Base-by-base conservation (phyloP, 1,139 yeast genomes). In the Sugiyamaella xylanicola region DNA sequence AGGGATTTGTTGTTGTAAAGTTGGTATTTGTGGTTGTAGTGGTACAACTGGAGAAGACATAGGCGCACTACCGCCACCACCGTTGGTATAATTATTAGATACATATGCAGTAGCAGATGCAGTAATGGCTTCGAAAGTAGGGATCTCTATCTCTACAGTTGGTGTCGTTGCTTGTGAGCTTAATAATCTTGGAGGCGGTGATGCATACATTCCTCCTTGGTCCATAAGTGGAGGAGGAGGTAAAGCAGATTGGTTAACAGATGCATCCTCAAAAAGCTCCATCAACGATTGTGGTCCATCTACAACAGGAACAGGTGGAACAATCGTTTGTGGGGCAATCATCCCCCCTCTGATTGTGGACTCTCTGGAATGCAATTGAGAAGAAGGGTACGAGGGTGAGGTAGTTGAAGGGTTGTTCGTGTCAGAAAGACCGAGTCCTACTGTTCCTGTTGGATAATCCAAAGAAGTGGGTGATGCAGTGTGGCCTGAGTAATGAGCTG, bases 231-330 rank as follows among this genome's bases (percentile, higher is more conserved):
- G 48, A 19, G 58, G 40, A 11, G 32, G 39, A 19, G 35, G 41
- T 29, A 36, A 29, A 17, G 36, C 63, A 2, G 54, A 17, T 8
- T 20, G 22, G n/a, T 4, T 25, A 13, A 42, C 25, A 7, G 52
- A 44, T 19, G 65, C 62, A 43, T 75, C 80, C 54, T 86, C 91
- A 68, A 90, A 90, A 37, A 90, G 73, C 69, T 85, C 84, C 56
- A 86, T 74, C 43, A 90, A 73, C 2, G 95, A 86, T 66, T 82
- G 84, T 0, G 96, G 96, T 0, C 88, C 85, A 53, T 78, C 85
- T 29, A 51, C 57, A 7, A 42, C 25, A 9, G 53, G 48, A 7
- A 50, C 53, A 16, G 39, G 19, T 9, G 50, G 44, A 29, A 25
- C 25, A 1, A 29, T 27, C 21, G 20, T 29, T 44, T 29, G 40